Conservation (phyloP, 2,329 filamentous ascomycete species). For the Sporothrix humicola region DNA sequence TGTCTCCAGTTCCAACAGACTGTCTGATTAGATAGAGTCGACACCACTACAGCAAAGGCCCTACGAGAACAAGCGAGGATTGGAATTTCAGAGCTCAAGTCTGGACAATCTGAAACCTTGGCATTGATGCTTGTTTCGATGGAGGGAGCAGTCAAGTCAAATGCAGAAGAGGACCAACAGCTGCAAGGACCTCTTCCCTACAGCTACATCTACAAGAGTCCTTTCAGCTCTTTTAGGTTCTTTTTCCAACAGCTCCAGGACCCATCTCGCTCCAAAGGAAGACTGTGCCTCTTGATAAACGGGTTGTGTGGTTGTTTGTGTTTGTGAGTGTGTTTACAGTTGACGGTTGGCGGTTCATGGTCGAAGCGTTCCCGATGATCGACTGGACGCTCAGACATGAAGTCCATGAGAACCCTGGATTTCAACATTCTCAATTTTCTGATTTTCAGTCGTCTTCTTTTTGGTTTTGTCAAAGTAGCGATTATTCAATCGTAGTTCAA, state of each 20-base stretch:
- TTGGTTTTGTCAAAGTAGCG: too few relatives aligned
- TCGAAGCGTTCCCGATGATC: not conserved
- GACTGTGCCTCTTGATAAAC: not conserved
- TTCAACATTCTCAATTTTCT: too few relatives aligned
- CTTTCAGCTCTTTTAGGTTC: not conserved
- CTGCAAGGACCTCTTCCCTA: not conserved
- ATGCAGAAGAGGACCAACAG: not conserved
- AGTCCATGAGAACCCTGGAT: not conserved
- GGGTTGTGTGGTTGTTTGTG: not conserved
- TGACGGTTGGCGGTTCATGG: not conserved
- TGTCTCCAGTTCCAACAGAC: not conserved
- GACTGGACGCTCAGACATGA: not conserved
- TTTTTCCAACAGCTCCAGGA: not conserved
- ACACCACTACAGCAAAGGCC: not conserved
- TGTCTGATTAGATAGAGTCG: too few relatives aligned
- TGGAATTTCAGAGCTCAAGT: too few relatives aligned
- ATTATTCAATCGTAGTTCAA: too few relatives aligned
- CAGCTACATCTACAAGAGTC: not conserved
- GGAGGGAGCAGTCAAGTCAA: too few relatives aligned
- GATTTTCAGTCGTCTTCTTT: too few relatives aligned
- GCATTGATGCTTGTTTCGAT: conserved; percentile 4
- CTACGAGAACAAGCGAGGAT: not conserved
- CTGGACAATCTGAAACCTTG: conserved; percentile 8
- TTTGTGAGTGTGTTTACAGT: not conserved
- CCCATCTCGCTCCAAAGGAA: not conserved